Evolutionary conservation across 2,329 filamentous ascomycete genomes (phyloP).

Genomic region (Xylaria multiplex): DNA sequence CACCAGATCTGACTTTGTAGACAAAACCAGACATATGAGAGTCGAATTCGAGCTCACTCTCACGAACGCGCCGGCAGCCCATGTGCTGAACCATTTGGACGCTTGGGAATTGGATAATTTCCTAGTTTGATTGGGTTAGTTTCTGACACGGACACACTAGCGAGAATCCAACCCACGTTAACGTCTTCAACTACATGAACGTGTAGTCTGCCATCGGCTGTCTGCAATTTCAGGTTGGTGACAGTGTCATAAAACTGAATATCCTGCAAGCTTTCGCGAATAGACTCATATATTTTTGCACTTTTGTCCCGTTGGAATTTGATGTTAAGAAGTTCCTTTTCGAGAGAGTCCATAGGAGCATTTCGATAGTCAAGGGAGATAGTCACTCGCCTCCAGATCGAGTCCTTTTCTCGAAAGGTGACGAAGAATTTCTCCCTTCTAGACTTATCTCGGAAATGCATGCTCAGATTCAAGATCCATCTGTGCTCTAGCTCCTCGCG

Average conservation of each 20-base stretch:
- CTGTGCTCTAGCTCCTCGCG: constrained; percentile 83
- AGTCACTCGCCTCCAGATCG: constrained; percentile 86
- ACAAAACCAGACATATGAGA: constrained; percentile 97
- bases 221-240: constrained; percentile 94
- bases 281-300: constrained; percentile 90
- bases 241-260: constrained; percentile 97
- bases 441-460: constrained; percentile 96
- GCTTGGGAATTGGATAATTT: constrained; percentile 88
- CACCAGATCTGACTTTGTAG: constrained; percentile 83
- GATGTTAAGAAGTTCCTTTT: constrained; percentile 80
- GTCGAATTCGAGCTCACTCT: constrained; percentile 83
- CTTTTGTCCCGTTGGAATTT: constrained; percentile 92
- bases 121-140: constrained; percentile 54
- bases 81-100: constrained; percentile 79
- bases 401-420: constrained; percentile 85
- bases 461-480: constrained; percentile 97
- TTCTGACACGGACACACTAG: constrained; percentile 25
- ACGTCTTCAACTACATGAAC: constrained; percentile 98
- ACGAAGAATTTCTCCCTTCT: constrained; percentile 98
- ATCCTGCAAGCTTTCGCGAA: constrained; percentile 88
- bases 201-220: constrained; percentile 85
- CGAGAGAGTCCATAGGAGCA: constrained; percentile 82
- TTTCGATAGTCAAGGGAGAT: constrained; percentile 92
- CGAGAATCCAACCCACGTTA: constrained; percentile 63
- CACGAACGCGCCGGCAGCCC: constrained; percentile 69